These are phyloP conservation scores for Stevia rebaudiana DNA, from an alignment of 140 eudicot genomes.

Conservation along the genomic window DNA sequence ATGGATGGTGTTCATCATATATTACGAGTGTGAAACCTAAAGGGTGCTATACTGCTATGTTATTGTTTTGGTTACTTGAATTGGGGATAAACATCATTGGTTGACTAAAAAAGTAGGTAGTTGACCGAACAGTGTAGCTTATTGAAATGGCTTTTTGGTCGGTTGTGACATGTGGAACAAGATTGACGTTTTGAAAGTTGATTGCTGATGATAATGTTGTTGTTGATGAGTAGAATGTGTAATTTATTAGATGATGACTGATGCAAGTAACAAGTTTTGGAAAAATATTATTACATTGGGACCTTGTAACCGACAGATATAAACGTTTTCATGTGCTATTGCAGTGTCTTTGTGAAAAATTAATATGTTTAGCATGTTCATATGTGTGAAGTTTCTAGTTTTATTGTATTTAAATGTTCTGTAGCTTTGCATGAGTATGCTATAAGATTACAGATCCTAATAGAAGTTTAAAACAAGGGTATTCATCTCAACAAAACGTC, in stretches of 20 bases:
- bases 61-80: conserved; percentile 6
- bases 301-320: neutral
- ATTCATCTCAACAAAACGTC: neutral
- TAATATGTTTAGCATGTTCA: neutral
- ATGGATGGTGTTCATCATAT: neutral
- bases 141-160: neutral
- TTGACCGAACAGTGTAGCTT: neutral
- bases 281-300: neutral
- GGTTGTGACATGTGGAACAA: conserved; percentile 1
- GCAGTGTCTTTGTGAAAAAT: neutral
- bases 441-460: neutral
- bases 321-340: neutral
- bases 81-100: neutral
- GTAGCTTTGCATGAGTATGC: neutral
- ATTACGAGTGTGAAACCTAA: conserved; percentile 8
- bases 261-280: neutral
- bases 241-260: neutral
- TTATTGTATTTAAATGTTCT: neutral
- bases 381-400: neutral
- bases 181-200: conserved; percentile 4
- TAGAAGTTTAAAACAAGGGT: conserved; percentile 3
- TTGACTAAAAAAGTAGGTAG: conserved; percentile 13
- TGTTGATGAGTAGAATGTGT: neutral
- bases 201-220: neutral
- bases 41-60: neutral